Base-by-base conservation (phyloP, 2,329 filamentous ascomycete genomes). In the Aspergillus pseudoviridinutans region DNA sequence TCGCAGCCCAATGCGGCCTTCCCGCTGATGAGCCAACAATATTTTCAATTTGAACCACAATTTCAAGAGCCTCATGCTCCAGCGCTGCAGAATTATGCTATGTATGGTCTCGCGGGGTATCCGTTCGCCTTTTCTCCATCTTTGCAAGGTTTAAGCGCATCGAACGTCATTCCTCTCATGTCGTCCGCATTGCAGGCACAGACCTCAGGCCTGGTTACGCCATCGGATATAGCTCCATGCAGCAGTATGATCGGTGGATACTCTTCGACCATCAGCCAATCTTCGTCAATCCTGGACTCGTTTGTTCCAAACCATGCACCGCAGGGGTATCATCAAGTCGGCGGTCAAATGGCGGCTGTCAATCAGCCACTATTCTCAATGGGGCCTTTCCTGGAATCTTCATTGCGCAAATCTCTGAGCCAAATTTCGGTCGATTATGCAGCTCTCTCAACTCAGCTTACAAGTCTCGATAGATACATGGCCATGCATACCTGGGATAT, bases 401-500 rank as follows among this genome's bases (percentile, higher is more conserved):
- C 58, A 12, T 58, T 60, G 14, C 59, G 62, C 28, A 66, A 64
- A 47, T 62, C 68, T 25, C 53, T 74, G n/a, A 67, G 72, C 41
- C 67, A 69, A 20, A 65, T 68, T 24, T 61, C 61, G 5, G 68
- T 66, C 50, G 68, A 71, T 38, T 65, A 68, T 53, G 68, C 70
- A 25, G 61, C 55, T 24, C 60, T 76, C 22, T 69, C 69, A 14
- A 59, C 64, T 6, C 65, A 76, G 50, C 68, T 77, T 14, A 65
- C 68, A 6, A 69, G 66, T 41, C 62, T 77, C 25, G 74, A 77
- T 49, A 70, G 71, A 53, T 70, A 76, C 50, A 70, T 74, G 60
- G 74, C 74, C 5, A 58, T 77, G 46, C 69, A 75, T 59, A 67
- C 67, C 20, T 75, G 72, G 64, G 68, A 75, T 53, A 65, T 76